Evolutionary conservation across 1,139 yeast genomes (phyloP), one percentile per base, ranked within the genome.

Genomic region (Suhomyces anneliseae): DNA sequence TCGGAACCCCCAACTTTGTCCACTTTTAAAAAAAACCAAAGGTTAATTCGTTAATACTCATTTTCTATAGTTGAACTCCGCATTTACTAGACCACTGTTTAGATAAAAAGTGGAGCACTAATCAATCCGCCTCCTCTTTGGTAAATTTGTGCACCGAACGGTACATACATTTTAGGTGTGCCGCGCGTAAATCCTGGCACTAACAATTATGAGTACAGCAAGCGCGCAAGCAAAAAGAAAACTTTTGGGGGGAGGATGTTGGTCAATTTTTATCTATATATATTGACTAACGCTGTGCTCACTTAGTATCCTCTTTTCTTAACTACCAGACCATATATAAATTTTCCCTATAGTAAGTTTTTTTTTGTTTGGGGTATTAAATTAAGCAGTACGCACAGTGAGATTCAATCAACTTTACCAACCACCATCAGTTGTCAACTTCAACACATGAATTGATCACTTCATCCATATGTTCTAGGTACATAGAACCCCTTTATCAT

Each of bases 111-210:
- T 34, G 42, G 42, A 39, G 42, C 27, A 39, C 12, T 31, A 37
- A 33, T 32, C 14, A 29, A 12, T 8, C 34, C 34, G 34, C 42
- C 24, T 26, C 42, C 42, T 27, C 42, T 39, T 39, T 41, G 39
- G 48, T 45, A 45, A 45, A 45, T 42, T 38, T 42, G 42, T 42
- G 39, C 48, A 42, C 48, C n/a, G 26, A n/a, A 27, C 38, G 36
- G 39, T 41, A 24, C 46, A 40, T 40, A 45, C 41, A 39, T 45
- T 33, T 38, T 27, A 49, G 43, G 47, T 40, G 45, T 31, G 43
- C 42, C 40, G 26, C 37, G 58, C 42, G 62, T 58, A 58, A 57
- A 48, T 50, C 19, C 43, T 48, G 49, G 60, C 56, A 57, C 64
- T 58, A 58, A 56, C 57, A 56, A 43, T 48, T 42, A 24, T 50